Percentiles rank a stretch among this genome's conserved stretches.
These are phyloP conservation scores for Eutrema japonicum DNA, from an alignment of 345 rosid genomes.

Conservation along the genomic window DNA sequence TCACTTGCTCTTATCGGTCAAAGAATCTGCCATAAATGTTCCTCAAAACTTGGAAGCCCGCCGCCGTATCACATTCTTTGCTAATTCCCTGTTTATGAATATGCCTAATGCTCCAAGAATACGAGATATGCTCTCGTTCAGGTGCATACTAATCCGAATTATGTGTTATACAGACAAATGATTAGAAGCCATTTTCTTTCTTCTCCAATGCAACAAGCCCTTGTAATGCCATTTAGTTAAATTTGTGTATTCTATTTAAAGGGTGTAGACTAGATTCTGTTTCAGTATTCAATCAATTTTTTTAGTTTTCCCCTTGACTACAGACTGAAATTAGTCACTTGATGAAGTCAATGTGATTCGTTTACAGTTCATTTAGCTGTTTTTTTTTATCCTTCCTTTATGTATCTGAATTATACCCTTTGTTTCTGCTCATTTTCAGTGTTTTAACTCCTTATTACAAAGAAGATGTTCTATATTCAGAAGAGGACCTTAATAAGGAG, in stretches of 20 bases:
- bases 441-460: constrained; percentile 91
- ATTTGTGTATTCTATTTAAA: background rate
- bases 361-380: constrained; percentile 5
- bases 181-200: too few species aligned
- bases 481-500: constrained; percentile 74
- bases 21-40: constrained; percentile 96
- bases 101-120: constrained; percentile 91
- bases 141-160: constrained; percentile 45
- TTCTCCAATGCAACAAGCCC: too few species aligned
- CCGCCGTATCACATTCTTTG: constrained; percentile 96
- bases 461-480: constrained; percentile 89
- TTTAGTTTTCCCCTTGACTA: background rate
- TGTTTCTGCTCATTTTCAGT: constrained; percentile 52
- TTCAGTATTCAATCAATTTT: background rate
- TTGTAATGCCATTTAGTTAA: too few species aligned
- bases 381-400: background rate
- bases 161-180: too few species aligned
- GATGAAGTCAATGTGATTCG: constrained; percentile 9
- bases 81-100: constrained; percentile 93
- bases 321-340: background rate
- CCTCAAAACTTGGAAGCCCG: constrained; percentile 97
- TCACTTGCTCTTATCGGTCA: constrained; percentile 80
- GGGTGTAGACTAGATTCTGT: too few species aligned
- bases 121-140: constrained; percentile 89
- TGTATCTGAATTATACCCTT: constrained; percentile 22